Base-by-base conservation (phyloP, 164 flowering plant species). In the Malania oleifera region DNA sequence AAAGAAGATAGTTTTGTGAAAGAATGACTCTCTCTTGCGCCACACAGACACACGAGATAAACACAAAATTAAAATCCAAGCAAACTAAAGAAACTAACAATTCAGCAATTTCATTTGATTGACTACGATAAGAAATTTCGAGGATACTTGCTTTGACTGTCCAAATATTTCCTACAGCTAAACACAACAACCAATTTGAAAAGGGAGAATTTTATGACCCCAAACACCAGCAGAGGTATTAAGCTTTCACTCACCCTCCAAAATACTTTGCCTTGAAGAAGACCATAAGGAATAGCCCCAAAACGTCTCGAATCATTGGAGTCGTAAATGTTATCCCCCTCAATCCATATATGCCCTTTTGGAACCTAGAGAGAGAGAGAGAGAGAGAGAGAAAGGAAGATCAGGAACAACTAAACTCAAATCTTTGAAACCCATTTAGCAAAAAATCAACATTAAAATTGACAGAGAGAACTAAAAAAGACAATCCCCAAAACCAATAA, bases 261-360 rank as follows among this genome's bases (percentile, higher is more conserved):
- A 57, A 78, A 72, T 4, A 74, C 67, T 72, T 58, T 82, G 37
- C 79, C 90, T 54, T 65, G 58, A 49, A 90, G 15, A 52, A 86
- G 82, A 23, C 82, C 85, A 64, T 82, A 81, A 27, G 93, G 93
- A 61, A 87, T 73, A 18, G 91, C 60, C 13, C 97, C 97, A 70
- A 78, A 90, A 7, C 67, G 50, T 31, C 93, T 72, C 4, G 97
- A 90, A 79, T 90, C 97, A 19, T 48, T 55, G 2, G 89, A 81
- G 15, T 57, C 44, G 52, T 74, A 70, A 11, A 73, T 66, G 63
- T 88, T 81, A 74, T 91, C 97, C 11, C 96, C 97, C 64, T 81
- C 77, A 15, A 88, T 45, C 96, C 96, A 91, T 44, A 88, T 70
- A 67, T 86, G 91, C 26, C 97, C 97, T 54, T 83, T 73, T 5